These are phyloP conservation scores for Stephania yunnanensis DNA, from an alignment of 164 flowering plant genomes.

Conservation along the genomic window DNA sequence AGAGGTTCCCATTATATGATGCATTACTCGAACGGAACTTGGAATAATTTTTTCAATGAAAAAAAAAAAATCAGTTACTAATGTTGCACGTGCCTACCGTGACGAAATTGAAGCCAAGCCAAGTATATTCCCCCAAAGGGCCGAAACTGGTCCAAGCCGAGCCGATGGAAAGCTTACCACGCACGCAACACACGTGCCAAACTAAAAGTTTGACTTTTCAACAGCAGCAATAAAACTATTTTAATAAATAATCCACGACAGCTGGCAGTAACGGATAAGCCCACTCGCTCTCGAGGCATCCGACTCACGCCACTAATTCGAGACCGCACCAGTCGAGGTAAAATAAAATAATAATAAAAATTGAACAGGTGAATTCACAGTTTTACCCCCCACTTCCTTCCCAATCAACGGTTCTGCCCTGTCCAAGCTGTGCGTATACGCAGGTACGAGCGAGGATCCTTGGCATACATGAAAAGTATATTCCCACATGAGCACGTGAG, in stretches of 20 bases:
- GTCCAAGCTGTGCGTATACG: not conserved
- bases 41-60: too few relatives aligned
- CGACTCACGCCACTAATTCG: not conserved
- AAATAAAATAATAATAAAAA: too few relatives aligned
- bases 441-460: not conserved
- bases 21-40: too few relatives aligned
- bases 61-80: too few relatives aligned
- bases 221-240: too few relatives aligned
- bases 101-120: not conserved
- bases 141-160: not conserved
- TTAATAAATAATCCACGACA: not conserved
- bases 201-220: not conserved
- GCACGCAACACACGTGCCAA: not conserved
- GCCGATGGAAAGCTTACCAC: not conserved
- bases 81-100: too few relatives aligned
- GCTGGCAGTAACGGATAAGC: not conserved
- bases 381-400: not conserved
- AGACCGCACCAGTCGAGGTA: too few relatives aligned
- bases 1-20: too few relatives aligned
- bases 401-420: not conserved
- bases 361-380: too few relatives aligned
- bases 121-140: too few relatives aligned
- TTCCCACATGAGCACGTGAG: too few relatives aligned
- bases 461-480: too few relatives aligned
- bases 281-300: not conserved